Conservation (phyloP, 2,329 filamentous ascomycete species). For the Monosporascus sp. region DNA sequence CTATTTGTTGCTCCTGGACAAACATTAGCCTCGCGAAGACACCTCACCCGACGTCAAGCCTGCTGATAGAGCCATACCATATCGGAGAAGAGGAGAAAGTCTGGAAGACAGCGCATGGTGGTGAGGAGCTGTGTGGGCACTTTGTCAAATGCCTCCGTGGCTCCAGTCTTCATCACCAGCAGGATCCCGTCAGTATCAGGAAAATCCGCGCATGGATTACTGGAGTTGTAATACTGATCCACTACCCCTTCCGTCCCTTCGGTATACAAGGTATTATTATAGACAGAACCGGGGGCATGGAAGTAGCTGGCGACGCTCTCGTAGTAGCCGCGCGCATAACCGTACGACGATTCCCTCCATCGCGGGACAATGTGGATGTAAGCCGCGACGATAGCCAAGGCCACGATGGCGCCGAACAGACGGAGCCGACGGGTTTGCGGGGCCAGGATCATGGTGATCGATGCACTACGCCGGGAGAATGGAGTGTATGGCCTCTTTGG, state of each 20-base stretch:
- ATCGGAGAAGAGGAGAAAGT: slow-evolving; percentile 55
- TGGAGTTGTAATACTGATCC: slow-evolving; percentile 31
- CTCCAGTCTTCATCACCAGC: slow-evolving; percentile 55
- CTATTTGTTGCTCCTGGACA: slow-evolving; percentile 43
- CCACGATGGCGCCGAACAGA: slow-evolving; percentile 19
- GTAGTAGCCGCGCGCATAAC: slow-evolving; percentile 25
- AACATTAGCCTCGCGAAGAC: slow-evolving; percentile 1
- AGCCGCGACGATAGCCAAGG: slow-evolving; percentile 16
- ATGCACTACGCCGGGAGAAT: neutral
- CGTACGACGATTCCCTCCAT: slow-evolving; percentile 21
- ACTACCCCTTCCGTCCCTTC: slow-evolving; percentile 29
- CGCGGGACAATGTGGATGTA: slow-evolving; percentile 21
- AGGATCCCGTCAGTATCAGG: slow-evolving; percentile 39
- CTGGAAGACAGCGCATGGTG: slow-evolving; percentile 46
- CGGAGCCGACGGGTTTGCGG: slow-evolving; percentile 25
- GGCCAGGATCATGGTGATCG: slow-evolving; percentile 21
- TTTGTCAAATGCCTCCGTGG: slow-evolving; percentile 49
- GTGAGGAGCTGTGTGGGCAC: slow-evolving; percentile 53
- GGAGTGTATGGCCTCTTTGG: neutral
- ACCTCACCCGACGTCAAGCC: neutral
- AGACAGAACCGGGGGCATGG: slow-evolving; percentile 16
- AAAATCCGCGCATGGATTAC: slow-evolving; percentile 34
- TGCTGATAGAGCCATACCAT: slow-evolving; percentile 27
- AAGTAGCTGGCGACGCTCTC: slow-evolving; percentile 23
- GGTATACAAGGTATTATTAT: slow-evolving; percentile 36